These are phyloP conservation scores for Phytophthora kernoviae DNA, from an alignment of 352 stramenopile genomes.

Conservation along the genomic window DNA sequence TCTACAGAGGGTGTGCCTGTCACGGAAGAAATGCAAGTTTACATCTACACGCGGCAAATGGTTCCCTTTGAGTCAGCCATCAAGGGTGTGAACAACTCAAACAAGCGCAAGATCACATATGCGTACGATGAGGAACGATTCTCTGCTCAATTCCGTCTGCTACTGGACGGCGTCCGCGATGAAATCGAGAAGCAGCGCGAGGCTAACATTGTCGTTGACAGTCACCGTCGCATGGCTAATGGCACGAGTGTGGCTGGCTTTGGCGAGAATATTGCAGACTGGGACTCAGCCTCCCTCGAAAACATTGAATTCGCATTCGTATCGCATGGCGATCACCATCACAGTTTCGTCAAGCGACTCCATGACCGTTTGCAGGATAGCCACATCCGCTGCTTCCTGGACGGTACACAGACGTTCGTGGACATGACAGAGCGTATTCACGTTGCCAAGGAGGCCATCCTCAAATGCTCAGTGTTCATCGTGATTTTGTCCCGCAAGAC, in stretches of 20 bases:
- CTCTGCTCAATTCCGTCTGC: constrained; percentile 55
- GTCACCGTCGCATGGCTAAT: constrained; percentile 33
- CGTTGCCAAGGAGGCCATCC: constrained; percentile 76
- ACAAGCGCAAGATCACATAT: constrained; percentile 66
- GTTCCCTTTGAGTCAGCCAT: constrained; percentile 81
- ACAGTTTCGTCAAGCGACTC: constrained; percentile 64
- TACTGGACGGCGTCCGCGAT: constrained; percentile 77
- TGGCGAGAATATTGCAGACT: constrained; percentile 42
- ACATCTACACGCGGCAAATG: constrained; percentile 86
- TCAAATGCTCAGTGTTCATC: constrained; percentile 76
- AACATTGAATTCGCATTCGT: constrained; percentile 69
- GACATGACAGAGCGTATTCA: constrained; percentile 74
- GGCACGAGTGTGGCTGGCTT: constrained; percentile 36
- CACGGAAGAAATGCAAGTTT: constrained; percentile 82
- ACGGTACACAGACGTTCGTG: constrained; percentile 45
- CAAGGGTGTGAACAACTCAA: constrained; percentile 54
- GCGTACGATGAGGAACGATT: constrained; percentile 70
- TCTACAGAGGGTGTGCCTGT: constrained; percentile 62
- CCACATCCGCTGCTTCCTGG: constrained; percentile 55
- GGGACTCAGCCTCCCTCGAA: constrained; percentile 35
- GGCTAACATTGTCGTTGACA: constrained; percentile 42
- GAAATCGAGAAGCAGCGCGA: constrained; percentile 78
- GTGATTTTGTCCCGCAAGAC: constrained; percentile 75
- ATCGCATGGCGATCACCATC: constrained; percentile 72
- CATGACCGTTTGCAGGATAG: constrained; percentile 62